Conservation (phyloP, 768 basidiomycete species). For the Pholiota conissans region DNA sequence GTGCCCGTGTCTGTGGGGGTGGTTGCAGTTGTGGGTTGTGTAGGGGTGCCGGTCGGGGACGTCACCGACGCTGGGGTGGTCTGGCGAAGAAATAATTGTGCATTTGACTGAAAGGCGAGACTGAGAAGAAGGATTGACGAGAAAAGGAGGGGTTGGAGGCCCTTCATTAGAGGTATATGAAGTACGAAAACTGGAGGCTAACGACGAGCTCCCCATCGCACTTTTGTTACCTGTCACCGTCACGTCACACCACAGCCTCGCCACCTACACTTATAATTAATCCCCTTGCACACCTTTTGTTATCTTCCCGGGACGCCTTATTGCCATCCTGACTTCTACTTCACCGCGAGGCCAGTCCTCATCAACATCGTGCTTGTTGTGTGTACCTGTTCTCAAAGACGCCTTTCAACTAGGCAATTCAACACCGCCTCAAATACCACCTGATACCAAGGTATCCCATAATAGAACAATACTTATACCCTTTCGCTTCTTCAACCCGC, state of each 20-base stretch:
- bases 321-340: not conserved
- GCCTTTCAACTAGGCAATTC: not conserved
- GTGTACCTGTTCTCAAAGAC: not conserved
- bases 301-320: not conserved
- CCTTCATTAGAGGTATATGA: constrained; percentile 12
- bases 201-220: not conserved
- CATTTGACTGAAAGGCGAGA: constrained; percentile 7
- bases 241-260: not conserved
- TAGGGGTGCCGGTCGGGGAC: not conserved
- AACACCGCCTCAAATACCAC: not conserved
- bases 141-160: constrained; percentile 8
- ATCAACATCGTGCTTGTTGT: not conserved
- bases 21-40: too few species aligned
- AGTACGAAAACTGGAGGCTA: not conserved
- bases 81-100: constrained; percentile 1
- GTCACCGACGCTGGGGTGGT: not conserved
- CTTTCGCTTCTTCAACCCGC: too few species aligned
- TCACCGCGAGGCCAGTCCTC: not conserved
- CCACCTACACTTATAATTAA: not conserved
- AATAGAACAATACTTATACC: too few species aligned
- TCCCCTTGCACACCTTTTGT: not conserved
- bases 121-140: constrained; percentile 7
- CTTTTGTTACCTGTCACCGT: not conserved
- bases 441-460: not conserved
- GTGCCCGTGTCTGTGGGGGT: too few species aligned